Percentiles rank a stretch among this genome's conserved stretches.
These are phyloP conservation scores for Trichoderma arundinaceum DNA, from an alignment of 2,329 filamentous ascomycete genomes.

Conservation along the genomic window DNA sequence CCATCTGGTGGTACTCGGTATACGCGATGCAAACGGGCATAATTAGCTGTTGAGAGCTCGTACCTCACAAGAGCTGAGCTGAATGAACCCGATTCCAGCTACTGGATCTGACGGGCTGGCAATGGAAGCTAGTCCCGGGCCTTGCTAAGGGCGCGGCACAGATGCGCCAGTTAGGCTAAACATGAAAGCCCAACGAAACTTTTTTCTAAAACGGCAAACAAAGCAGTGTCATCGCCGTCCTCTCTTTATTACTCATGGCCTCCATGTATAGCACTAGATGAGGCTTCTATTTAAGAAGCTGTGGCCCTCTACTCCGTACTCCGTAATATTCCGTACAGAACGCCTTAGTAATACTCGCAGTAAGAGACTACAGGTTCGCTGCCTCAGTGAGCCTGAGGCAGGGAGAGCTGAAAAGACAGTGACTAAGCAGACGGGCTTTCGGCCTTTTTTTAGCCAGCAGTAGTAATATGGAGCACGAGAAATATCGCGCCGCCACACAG, in stretches of 20 bases:
- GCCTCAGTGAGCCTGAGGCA: slow-evolving; percentile 15
- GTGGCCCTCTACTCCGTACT: no score
- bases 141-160: no score
- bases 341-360: not conserved
- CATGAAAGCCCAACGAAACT: not conserved
- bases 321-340: not conserved
- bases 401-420: not conserved
- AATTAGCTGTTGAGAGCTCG: not conserved
- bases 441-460: not conserved
- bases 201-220: not conserved
- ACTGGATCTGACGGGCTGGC: not conserved
- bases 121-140: not conserved
- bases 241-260: no score
- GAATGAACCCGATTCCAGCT: no score
- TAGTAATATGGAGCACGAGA: slow-evolving; percentile 1
- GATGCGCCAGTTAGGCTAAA: not conserved
- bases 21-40: not conserved
- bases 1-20: no score
- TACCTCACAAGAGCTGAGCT: not conserved
- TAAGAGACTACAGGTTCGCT: not conserved
- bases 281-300: no score
- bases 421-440: slow-evolving; percentile 18
- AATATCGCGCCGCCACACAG: slow-evolving; percentile 18
- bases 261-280: no score
- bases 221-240: no score